phyloP scores from a whole-genome alignment of 306 rosid species.

The Mimosa pudica region DNA sequence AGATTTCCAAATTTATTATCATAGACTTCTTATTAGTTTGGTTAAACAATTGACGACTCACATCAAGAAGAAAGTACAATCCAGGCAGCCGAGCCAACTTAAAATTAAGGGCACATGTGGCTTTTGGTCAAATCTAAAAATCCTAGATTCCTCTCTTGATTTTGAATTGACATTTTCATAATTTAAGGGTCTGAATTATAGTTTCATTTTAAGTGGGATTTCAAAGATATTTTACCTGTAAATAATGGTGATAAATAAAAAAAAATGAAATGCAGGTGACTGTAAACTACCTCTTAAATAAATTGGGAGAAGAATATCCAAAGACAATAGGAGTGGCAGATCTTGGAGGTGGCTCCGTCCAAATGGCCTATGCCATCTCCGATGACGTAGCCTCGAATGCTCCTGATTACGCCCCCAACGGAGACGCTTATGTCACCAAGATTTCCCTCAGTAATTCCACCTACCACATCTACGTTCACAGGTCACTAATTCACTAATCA shows the following conservation, averaged over 20 bases:
- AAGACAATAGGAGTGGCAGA: constrained; percentile 68
- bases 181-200: too few species aligned
- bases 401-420: constrained; percentile 41
- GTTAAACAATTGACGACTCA: too few species aligned
- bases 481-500: constrained; percentile 29
- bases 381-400: constrained; percentile 54
- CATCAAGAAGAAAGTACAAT: too few species aligned
- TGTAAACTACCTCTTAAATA: constrained; percentile 60
- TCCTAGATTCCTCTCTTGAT: too few species aligned
- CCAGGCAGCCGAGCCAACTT: too few species aligned
- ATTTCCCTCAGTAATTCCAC: constrained; percentile 52
- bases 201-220: too few species aligned
- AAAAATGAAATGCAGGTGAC: constrained; percentile 48
- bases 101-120: too few species aligned
- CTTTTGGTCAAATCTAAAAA: too few species aligned
- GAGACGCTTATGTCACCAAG: constrained; percentile 49
- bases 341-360: constrained; percentile 84
- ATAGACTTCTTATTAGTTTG: too few species aligned
- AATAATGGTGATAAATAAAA: neutral
- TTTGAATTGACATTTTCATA: too few species aligned
- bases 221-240: too few species aligned
- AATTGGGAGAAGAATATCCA: constrained; percentile 55
- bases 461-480: constrained; percentile 71
- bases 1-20: too few species aligned
- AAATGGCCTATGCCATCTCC: constrained; percentile 80